Conservation (phyloP, 2,329 filamentous ascomycete genomes). For the Aureobasidium melanogenum region DNA sequence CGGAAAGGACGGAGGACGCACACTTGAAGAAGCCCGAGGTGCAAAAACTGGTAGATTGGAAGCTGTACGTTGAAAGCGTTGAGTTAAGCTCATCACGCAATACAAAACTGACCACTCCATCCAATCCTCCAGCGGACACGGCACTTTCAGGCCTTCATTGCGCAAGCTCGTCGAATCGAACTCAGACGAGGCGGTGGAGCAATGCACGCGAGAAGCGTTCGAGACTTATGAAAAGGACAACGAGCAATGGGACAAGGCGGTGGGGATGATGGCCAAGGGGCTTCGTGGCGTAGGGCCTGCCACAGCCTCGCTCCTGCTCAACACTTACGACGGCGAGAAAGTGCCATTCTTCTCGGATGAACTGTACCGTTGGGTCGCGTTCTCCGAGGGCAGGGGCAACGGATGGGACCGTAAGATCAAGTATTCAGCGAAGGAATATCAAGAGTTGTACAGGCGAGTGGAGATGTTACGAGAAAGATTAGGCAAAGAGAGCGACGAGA, state of each 20-base stretch:
- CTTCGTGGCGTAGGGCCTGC: conserved; percentile 73
- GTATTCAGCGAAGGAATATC: conserved; percentile 63
- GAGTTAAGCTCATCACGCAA: neutral
- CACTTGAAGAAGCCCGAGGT: conserved; percentile 50
- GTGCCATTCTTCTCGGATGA: conserved; percentile 76
- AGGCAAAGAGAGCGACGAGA: conserved; percentile 16
- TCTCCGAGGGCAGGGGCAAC: conserved; percentile 29
- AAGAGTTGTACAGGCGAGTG: conserved; percentile 38
- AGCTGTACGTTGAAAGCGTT: conserved; percentile 46
- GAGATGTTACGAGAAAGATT: conserved; percentile 36
- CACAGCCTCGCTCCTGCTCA: conserved; percentile 65
- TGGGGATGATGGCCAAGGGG: conserved; percentile 40
- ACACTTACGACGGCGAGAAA: conserved; percentile 49
- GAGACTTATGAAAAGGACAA: conserved; percentile 30
- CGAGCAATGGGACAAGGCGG: neutral
- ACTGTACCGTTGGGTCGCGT: conserved; percentile 62
- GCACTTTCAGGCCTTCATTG: conserved; percentile 41
- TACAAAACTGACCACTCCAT: neutral
- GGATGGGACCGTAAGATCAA: conserved; percentile 49
- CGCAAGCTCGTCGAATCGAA: conserved; percentile 50
- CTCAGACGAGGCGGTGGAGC: conserved; percentile 35
- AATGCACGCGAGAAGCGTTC: conserved; percentile 47
- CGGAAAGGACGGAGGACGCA: conserved; percentile 24
- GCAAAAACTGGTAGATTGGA: conserved; percentile 58
- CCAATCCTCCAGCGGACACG: conserved; percentile 33